A percentile compares a stretch with the other conserved stretches of the same genome.
Evolutionary conservation across 1,284 basidiomycete species (phyloP).

Genomic region (Rhodotorula sp.): DNA sequence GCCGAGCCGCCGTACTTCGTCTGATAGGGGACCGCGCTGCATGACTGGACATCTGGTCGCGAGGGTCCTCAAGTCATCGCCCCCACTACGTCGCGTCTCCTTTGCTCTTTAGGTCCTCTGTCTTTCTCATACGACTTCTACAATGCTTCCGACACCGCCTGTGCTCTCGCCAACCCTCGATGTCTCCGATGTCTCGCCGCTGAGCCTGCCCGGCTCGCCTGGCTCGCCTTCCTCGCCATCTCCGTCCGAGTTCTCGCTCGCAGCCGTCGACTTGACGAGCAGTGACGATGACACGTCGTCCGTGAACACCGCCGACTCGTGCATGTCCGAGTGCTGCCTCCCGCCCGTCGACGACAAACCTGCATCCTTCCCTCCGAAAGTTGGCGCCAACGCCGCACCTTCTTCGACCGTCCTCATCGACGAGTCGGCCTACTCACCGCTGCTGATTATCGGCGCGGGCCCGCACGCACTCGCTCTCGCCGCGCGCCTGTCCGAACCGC

Average conservation of each 20-base stretch:
- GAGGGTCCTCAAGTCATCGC: background rate
- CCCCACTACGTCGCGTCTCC: background rate
- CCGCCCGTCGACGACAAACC: background rate
- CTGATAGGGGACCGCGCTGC: background rate
- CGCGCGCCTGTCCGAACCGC: slow-evolving; percentile 42
- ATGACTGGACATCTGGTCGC: background rate
- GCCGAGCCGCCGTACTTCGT: no score
- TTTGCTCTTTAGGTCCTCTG: no score
- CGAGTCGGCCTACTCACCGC: slow-evolving; percentile 6
- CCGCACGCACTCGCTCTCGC: slow-evolving; percentile 46
- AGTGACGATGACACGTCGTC: background rate
- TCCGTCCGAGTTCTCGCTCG: slow-evolving; percentile 12
- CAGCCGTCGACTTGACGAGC: background rate
- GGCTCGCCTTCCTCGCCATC: background rate
- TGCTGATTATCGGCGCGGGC: slow-evolving; percentile 44
- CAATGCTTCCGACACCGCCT: background rate
- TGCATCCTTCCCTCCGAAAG: no score
- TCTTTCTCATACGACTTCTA: background rate
- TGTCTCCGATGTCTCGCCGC: background rate
- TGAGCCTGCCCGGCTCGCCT: background rate
- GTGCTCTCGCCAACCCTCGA: background rate
- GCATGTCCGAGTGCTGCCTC: slow-evolving; percentile 13
- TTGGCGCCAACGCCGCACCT: background rate
- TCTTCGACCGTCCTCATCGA: background rate
- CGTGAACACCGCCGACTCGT: slow-evolving; percentile 6